Conservation (phyloP, 2,329 filamentous ascomycete genomes). For the Chalaropsis thielavioides region DNA sequence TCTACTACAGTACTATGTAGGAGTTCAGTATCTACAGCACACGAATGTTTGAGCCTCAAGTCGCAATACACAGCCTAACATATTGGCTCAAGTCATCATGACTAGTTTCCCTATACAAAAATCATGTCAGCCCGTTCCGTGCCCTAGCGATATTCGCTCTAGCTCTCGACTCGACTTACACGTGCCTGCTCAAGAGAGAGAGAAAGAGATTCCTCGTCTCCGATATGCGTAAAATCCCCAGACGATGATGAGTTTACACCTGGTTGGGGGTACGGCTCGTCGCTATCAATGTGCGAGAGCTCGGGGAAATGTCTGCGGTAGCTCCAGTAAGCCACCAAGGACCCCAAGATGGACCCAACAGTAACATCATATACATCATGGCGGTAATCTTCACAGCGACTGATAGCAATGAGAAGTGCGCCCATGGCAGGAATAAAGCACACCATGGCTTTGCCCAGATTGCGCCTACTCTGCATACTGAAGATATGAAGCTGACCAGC, state of each 20-base stretch:
- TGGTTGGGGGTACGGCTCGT: constrained; percentile 42
- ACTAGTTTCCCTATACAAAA: background rate
- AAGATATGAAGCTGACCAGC: constrained; percentile 52
- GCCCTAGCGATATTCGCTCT: background rate
- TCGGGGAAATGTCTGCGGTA: constrained; percentile 51
- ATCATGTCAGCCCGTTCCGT: background rate
- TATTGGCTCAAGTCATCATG: background rate
- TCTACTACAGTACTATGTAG: no score
- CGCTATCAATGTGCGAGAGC: constrained; percentile 37
- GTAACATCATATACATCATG: constrained; percentile 59
- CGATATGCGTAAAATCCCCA: constrained; percentile 30
- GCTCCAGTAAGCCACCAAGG: constrained; percentile 47
- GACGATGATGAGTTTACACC: constrained; percentile 24
- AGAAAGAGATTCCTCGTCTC: constrained; percentile 40
- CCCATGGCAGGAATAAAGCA: constrained; percentile 46
- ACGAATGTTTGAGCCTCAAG: background rate
- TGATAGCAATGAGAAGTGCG: constrained; percentile 53
- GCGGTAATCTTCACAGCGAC: constrained; percentile 53
- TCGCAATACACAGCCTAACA: background rate
- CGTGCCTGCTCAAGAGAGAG: constrained; percentile 21
- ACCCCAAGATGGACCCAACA: constrained; percentile 45
- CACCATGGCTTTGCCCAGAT: constrained; percentile 41
- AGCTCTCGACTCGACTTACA: constrained; percentile 29
- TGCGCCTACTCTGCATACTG: constrained; percentile 29
- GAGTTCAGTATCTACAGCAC: background rate